Evolutionary conservation across 1,284 basidiomycete genomes (phyloP), one percentile per base, ranked within the genome.

Genomic region (Puccinia horiana): DNA sequence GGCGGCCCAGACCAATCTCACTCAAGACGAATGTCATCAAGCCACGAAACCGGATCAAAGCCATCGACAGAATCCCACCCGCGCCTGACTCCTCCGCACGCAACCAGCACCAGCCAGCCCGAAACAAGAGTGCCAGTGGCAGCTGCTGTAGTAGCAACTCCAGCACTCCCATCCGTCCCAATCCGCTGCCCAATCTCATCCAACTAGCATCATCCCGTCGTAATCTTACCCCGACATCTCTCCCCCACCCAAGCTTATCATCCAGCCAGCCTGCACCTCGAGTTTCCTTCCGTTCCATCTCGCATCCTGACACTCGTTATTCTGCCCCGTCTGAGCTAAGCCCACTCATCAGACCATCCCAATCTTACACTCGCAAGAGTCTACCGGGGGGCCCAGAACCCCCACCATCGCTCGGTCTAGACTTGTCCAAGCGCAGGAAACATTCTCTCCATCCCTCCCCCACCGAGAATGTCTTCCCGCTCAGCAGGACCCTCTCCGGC

Each of bases 11-110:
- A 35, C 86, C 86, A 0, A 85, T 86, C 81, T 85, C 84, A 16
- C 84, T 87, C 78, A 87, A 87, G 67, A 86, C 86, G 40, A 85
- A 87, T 76, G 85, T 86, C 5, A 86, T 86, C 83, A 86, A 86
- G 82, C 84, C 84, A 61, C 77, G 86, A 29, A 86, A 87, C 58
- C 82, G 86, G 5, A 84, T 83, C 70, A 86, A 86, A n/a, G 73
- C 73, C 37, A 75, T 75, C 35, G 73, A 75, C 40, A 52, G 73
- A 4, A 75, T 75, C 8, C 73, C 73, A 16, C 69, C 26, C 23
- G 69, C 44, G 5, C 69, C n/a, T n/a, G 40, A 14, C 20, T 35
- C 52, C 11, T 40, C 44, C 29, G 1, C 49, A 56, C 9, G 5
- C 70, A 32, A 32, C 29, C 29, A 56, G 49, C 72, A 47, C 26